Evolutionary conservation across 1,284 basidiomycete species (phyloP).

Genomic region (Leccinum fallax): DNA sequence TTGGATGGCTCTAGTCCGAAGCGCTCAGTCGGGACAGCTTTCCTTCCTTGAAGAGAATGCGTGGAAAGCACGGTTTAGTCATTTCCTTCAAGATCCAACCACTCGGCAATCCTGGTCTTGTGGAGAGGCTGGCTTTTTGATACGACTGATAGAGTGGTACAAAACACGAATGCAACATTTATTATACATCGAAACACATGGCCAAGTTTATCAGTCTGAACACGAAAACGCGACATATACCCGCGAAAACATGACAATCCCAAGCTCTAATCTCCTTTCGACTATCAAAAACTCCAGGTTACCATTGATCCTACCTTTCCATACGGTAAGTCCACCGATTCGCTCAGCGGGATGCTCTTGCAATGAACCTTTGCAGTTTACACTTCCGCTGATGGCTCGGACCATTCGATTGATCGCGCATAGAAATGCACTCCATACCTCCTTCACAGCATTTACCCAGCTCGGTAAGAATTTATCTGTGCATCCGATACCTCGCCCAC

Average conservation of each 20-base stretch:
- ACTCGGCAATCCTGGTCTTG: conserved; percentile 30
- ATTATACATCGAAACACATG: conserved; percentile 52
- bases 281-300: conserved; percentile 42
- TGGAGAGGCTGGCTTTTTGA: conserved; percentile 56
- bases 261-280: conserved; percentile 38
- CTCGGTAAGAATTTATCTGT: conserved; percentile 25
- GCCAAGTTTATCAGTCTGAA: conserved; percentile 30
- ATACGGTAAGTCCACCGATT: conserved; percentile 42
- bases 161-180: conserved; percentile 50
- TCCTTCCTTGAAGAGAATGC: conserved; percentile 31
- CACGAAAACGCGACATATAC: conserved; percentile 9
- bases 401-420: conserved; percentile 59
- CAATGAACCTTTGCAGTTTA: conserved; percentile 44
- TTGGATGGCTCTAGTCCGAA: conserved; percentile 50
- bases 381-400: conserved; percentile 52
- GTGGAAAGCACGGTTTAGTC: conserved; percentile 43
- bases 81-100: conserved; percentile 38
- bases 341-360: not conserved
- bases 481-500: conserved; percentile 49
- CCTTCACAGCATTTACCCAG: conserved; percentile 50
- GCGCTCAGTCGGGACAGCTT: conserved; percentile 33
- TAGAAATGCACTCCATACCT: conserved; percentile 57
- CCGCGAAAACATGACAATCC: conserved; percentile 26
- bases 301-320: conserved; percentile 61
- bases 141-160: conserved; percentile 56